Conservation (phyloP, 192 early-diverging fungal species). For the Kickxella alabastrina region DNA sequence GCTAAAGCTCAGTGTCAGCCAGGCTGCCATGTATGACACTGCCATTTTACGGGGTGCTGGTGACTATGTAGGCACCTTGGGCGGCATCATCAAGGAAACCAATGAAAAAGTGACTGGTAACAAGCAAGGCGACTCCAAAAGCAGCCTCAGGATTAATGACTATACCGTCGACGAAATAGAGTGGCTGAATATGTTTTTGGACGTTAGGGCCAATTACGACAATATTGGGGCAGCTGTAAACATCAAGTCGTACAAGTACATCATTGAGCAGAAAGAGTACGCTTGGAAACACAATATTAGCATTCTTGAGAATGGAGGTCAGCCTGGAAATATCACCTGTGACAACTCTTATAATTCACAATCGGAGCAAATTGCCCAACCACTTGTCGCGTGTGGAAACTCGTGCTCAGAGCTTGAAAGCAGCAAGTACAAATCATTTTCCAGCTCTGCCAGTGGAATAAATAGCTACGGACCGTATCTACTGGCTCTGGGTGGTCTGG, state of each 20-base stretch:
- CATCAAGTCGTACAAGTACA: constrained; percentile 4
- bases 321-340: constrained; percentile 1
- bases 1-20: constrained; percentile 12
- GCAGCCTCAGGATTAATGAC: constrained; percentile 4
- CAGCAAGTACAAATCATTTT: neutral
- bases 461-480: neutral
- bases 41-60: constrained; percentile 27
- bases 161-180: constrained; percentile 11
- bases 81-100: constrained; percentile 11
- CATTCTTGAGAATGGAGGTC: neutral
- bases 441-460: neutral
- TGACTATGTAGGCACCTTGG: constrained; percentile 14
- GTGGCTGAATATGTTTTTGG: constrained; percentile 34
- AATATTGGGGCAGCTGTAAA: neutral
- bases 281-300: neutral
- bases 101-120: constrained; percentile 10
- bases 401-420: neutral
- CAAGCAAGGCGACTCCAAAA: neutral
- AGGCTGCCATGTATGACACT: constrained; percentile 42
- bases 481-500: neutral
- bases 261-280: constrained; percentile 6
- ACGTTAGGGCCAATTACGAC: constrained; percentile 5
- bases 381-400: neutral
- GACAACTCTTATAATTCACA: constrained; percentile 1
- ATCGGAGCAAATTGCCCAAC: neutral